Evolutionary conservation across 164 flowering plant genomes (phyloP), one percentile per base, ranked within the genome.

Genomic region (Tetrastigma voinierianum): DNA sequence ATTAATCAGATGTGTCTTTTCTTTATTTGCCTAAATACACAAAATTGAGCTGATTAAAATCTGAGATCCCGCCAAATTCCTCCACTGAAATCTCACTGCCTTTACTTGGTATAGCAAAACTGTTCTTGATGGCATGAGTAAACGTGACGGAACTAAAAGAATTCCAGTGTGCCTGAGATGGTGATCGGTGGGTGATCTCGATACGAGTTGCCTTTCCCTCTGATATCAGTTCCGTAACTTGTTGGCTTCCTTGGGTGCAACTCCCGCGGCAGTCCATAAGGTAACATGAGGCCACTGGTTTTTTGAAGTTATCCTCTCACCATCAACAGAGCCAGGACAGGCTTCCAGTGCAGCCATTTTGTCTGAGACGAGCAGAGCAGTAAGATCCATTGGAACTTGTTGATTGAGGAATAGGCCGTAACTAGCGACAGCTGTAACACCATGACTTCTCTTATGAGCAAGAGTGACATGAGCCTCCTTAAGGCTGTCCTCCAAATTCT

Each of bases 211-310:
- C 98, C 72, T 87, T 89, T 17, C 96, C 94, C 72, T 91, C 83
- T 11, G 83, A 75, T 59, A 71, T 66, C 57, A 89, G 70, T 49
- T 83, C 84, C 0, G 94, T 23, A 95, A 71, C 20, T 32, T 69
- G 68, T 89, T 95, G 44, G 97, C 96, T 66, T 95, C 97, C 70
- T 89, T 90, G 16, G 96, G 78, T 18, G 82, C 60, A 52, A 86
- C 84, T 32, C 97, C 97, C 23, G 75, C 72, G 14, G 69, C 96
- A 20, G 96, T 89, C 98, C 97, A 95, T 61, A 95, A 14, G 21
- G 98, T 95, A n/a, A 87, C 79, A 68, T 95, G 98, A 17, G 98
- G 96, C 97, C 98, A 92, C 71, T 82, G 72, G 56, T 92, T 95
- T 67, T 80, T 89, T 1, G 97, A 85, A 19, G 2, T 70, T 25